Evolutionary conservation across 805 yeast genomes (phyloP), one percentile per base, ranked within the genome.

Genomic region (Kregervanrija pseudodelftensis): DNA sequence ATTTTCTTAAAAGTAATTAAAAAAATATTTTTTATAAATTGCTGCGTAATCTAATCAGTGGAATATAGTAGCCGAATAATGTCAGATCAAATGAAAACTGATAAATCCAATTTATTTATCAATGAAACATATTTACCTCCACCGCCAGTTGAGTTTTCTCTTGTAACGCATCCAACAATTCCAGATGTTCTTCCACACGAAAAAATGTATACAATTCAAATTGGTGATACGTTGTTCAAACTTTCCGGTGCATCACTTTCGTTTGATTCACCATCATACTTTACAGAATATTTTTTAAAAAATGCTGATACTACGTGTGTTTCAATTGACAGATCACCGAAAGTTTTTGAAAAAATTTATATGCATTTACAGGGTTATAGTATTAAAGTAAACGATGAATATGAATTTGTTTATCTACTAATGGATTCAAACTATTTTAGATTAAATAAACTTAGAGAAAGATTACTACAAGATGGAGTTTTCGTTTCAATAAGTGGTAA

Each of bases 201-300:
- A 37, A 75, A 70, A 46, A 77, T 85, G 63, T 88, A 74, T 63
- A 70, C 80, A 13, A 72, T 88, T 22, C 86, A 82, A 57, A 79
- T 87, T 11, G 95, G 95, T 0, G 73, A 70, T 36, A 70, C 69
- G 50, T 51, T 77, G 22, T 88, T 80, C 60, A 67, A 71, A n/a
- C 53, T 82, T 13, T 80, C 88, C 56, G 96, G 96, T 1, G 90
- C 93, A 0, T 86, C 95, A 2, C 64, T 89, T 34, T 82, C 88
- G 22, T 84, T 85, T 2, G 96, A 89, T 64, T 82, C 82, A 0
- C 97, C 97, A 0, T 85, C 95, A 4, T 88, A 85, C 59, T 90
- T 89, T 67, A 87, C 96, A 2, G 69, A 73, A 28, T 86, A 69
- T 65, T 89, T 89, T 59, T 53, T 55, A 5, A 56, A 65, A 15